phyloP scores from a whole-genome alignment of 73 alveolate species.

The Tetrahymena borealis region DNA sequence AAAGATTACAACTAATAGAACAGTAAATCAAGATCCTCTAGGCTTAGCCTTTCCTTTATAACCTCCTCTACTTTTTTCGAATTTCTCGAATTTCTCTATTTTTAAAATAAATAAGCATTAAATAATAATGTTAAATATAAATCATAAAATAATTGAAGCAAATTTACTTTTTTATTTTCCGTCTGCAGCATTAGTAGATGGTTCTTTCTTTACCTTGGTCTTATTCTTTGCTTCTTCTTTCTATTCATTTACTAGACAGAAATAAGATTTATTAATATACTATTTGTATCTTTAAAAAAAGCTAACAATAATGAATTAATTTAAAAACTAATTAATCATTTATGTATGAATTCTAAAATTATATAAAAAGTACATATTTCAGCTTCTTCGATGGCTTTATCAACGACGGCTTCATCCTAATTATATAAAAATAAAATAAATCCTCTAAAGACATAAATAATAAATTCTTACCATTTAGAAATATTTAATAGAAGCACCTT shows the following conservation, averaged over 20 bases:
- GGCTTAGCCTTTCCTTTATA: background rate
- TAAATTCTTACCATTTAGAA: conserved; percentile 24
- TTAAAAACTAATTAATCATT: background rate
- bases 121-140: background rate
- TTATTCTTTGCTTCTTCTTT: background rate
- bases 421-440: too few species aligned
- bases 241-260: background rate
- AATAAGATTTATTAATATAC: background rate
- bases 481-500: conserved; percentile 34
- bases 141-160: background rate
- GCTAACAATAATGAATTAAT: background rate
- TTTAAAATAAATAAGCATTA: too few species aligned
- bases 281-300: background rate
- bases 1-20: background rate
- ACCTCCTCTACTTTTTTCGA: background rate
- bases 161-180: background rate
- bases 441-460: too few species aligned
- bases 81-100: background rate
- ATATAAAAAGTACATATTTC: conserved; percentile 20
- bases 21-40: background rate
- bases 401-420: conserved; percentile 21
- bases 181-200: background rate
- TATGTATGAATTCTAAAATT: background rate
- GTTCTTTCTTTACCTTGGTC: background rate
- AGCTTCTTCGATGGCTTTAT: conserved; percentile 38